These are phyloP conservation scores for Sporothrix protearum DNA, from an alignment of 2,329 filamentous ascomycete genomes.

Conservation along the genomic window DNA sequence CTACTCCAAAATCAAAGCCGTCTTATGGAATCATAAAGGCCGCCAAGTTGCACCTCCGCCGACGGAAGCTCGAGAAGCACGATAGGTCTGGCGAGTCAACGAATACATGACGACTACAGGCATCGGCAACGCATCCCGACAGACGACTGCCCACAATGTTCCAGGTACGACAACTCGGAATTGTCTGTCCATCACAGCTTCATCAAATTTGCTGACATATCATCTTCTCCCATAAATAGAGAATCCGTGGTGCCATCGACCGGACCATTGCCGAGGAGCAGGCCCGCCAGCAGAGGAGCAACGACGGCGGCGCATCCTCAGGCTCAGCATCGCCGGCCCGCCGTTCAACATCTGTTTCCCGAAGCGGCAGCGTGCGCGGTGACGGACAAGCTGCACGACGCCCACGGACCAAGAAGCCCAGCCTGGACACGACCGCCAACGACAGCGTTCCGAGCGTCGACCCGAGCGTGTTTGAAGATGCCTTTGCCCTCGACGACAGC, in stretches of 20 bases:
- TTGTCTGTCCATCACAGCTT: not conserved
- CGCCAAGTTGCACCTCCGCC: constrained; percentile 3
- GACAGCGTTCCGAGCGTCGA: constrained; percentile 60
- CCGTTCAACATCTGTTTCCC: constrained; percentile 43
- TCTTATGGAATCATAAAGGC: not conserved
- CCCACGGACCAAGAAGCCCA: constrained; percentile 43
- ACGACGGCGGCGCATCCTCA: constrained; percentile 43
- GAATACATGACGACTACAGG: not conserved
- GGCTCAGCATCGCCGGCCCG: constrained; percentile 38
- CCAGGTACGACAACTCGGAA: constrained; percentile 27
- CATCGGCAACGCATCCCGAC: not conserved
- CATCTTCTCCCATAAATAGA: constrained; percentile 45
- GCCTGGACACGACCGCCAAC: constrained; percentile 35
- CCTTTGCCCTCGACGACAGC: constrained; percentile 82
- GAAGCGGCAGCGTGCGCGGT: constrained; percentile 36
- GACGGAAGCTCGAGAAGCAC: constrained; percentile 9
- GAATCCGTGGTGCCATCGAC: constrained; percentile 80
- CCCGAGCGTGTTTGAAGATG: constrained; percentile 80
- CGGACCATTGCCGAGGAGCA: constrained; percentile 88
- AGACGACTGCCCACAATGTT: constrained; percentile 29
- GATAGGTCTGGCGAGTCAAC: not conserved
- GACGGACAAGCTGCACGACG: constrained; percentile 36
- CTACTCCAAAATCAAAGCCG: too few species aligned
- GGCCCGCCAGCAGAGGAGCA: constrained; percentile 63
- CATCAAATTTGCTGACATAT: not conserved